Conservation (phyloP, 2,329 filamentous ascomycete species). For the Colletotrichum incanum region DNA sequence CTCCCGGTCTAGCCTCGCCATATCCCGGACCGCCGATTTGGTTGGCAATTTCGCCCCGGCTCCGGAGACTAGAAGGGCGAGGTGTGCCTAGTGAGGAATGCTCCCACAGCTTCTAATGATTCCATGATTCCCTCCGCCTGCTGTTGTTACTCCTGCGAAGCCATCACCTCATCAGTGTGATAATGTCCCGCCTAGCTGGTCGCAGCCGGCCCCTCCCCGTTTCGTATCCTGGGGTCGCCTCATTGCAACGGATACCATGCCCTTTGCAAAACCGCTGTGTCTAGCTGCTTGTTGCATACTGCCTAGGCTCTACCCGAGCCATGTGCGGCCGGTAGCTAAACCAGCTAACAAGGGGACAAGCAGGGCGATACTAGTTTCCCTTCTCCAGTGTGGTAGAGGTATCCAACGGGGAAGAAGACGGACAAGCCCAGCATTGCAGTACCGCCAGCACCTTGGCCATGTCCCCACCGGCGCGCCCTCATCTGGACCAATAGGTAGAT, state of each 20-base stretch:
- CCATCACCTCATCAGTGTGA: background rate
- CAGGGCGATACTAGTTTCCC: background rate
- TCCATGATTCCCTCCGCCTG: background rate
- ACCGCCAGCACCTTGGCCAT: background rate
- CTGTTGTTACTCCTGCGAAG: background rate
- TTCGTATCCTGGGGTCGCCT: conserved; percentile 3
- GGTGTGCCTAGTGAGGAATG: conserved; percentile 1
- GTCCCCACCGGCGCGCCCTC: conserved; percentile 3
- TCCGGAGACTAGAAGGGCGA: conserved; percentile 6
- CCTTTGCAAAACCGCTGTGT: background rate
- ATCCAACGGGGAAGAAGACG: background rate
- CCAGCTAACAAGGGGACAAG: conserved; percentile 11
- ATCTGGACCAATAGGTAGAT: conserved; percentile 26
- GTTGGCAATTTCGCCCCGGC: conserved; percentile 35
- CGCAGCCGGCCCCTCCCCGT: background rate
- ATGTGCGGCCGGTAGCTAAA: background rate
- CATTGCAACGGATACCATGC: background rate
- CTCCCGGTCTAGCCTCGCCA: conserved; percentile 27
- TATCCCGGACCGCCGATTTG: conserved; percentile 33
- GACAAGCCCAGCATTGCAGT: background rate
- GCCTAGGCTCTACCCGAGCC: conserved; percentile 16
- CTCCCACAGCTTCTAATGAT: conserved; percentile 22
- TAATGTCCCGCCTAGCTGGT: background rate
- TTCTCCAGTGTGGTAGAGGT: background rate
- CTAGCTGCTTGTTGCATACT: background rate